Percentiles rank a stretch among this genome's conserved stretches.
Conservation (phyloP, 257 asterid genomes). For the Ballota nigra region DNA sequence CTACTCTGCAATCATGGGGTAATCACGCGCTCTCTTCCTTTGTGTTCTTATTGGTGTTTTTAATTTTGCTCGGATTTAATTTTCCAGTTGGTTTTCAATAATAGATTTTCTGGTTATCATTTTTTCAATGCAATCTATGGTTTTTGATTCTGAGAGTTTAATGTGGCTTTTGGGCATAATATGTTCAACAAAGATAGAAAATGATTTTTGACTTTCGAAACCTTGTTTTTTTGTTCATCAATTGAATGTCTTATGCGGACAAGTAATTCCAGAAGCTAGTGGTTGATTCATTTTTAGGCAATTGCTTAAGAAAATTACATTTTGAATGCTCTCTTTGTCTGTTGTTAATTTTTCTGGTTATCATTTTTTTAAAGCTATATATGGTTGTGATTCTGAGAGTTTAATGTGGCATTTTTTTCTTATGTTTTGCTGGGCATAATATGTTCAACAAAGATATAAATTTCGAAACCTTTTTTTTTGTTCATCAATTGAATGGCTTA, state of each 20-base stretch:
- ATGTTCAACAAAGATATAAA: neutral
- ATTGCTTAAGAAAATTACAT: neutral
- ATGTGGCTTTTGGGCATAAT: neutral
- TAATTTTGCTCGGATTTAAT: neutral
- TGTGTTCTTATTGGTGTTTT: neutral
- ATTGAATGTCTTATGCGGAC: neutral
- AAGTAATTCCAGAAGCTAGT: neutral
- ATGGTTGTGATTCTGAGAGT: neutral
- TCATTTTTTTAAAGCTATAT: neutral
- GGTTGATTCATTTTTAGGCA: neutral
- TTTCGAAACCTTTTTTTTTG: neutral
- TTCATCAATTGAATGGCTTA: neutral
- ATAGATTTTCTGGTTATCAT: neutral
- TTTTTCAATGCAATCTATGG: neutral
- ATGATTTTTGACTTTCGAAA: neutral
- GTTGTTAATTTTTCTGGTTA: neutral
- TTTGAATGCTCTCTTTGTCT: neutral
- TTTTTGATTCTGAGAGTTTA: neutral
- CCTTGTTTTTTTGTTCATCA: neutral
- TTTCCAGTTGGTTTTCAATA: neutral
- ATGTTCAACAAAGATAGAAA: neutral
- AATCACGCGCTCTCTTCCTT: neutral
- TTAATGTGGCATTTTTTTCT: neutral
- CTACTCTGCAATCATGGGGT: constrained; percentile 42
- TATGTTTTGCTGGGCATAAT: too few relatives aligned